These are phyloP conservation scores for Nicotiana tomentosiformis DNA, from an alignment of 257 asterid genomes.

Conservation along the genomic window DNA sequence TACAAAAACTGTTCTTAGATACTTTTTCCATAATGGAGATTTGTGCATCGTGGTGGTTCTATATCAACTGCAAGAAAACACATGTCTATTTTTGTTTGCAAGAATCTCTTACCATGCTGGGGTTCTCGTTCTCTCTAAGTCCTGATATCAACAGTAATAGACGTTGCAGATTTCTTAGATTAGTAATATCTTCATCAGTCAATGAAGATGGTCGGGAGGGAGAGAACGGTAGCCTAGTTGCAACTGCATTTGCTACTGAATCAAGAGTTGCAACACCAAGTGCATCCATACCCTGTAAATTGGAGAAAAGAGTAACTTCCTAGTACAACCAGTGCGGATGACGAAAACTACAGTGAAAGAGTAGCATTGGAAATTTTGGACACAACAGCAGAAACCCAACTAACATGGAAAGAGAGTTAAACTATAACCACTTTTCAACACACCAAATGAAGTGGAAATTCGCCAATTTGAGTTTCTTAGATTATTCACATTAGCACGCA, in stretches of 20 bases:
- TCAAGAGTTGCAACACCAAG: constrained; percentile 74
- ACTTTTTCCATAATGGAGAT: background rate
- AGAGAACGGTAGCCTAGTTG: constrained; percentile 51
- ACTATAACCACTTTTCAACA: background rate
- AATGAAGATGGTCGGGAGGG: constrained; percentile 41
- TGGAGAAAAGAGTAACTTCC: background rate
- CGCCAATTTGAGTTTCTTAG: background rate
- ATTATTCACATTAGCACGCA: background rate
- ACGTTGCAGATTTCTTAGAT: constrained; percentile 69
- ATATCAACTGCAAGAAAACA: background rate
- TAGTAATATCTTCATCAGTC: constrained; percentile 73
- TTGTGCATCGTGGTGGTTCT: background rate
- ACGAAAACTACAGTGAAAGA: background rate
- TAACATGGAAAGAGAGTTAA: background rate
- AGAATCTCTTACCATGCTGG: constrained; percentile 32
- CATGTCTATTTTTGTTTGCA: background rate
- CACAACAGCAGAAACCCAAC: background rate
- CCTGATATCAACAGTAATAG: constrained; percentile 62
- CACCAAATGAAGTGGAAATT: background rate
- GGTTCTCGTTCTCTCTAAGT: constrained; percentile 33
- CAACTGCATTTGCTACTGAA: constrained; percentile 45
- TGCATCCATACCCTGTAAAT: constrained; percentile 86
- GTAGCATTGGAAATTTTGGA: background rate
- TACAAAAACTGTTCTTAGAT: background rate
- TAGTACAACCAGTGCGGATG: background rate